Evolutionary conservation across 768 basidiomycete genomes (phyloP).

Genomic region (Xerocomus brunneocitrinus): DNA sequence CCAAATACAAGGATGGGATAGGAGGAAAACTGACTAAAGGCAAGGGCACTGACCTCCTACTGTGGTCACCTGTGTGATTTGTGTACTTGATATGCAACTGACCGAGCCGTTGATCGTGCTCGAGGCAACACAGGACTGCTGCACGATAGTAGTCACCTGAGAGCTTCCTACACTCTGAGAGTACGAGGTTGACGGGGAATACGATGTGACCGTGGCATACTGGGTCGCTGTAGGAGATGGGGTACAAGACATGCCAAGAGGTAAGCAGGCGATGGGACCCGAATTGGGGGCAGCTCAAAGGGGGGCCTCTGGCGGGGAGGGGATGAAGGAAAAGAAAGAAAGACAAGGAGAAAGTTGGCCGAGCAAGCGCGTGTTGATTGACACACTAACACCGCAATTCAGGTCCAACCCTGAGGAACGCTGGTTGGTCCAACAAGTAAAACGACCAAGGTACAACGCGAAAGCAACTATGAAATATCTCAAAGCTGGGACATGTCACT

Average conservation of each 20-base stretch:
- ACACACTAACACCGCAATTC: background rate
- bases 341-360: background rate
- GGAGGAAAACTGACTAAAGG: background rate
- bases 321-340: background rate
- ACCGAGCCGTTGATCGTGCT: slow-evolving; percentile 22
- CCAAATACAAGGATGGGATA: background rate
- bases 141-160: slow-evolving; percentile 32
- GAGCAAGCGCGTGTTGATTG: background rate
- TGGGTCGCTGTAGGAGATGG: slow-evolving; percentile 41
- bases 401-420: background rate
- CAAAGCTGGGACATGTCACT: slow-evolving; percentile 33
- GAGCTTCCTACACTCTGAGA: slow-evolving; percentile 31
- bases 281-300: background rate
- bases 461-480: slow-evolving; percentile 31
- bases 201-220: slow-evolving; percentile 36
- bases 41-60: slow-evolving; percentile 33
- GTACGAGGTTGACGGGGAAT: slow-evolving; percentile 33
- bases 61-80: slow-evolving; percentile 30
- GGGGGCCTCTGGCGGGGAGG: background rate
- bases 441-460: background rate
- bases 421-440: background rate
- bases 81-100: slow-evolving; percentile 26
- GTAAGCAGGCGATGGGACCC: background rate
- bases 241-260: slow-evolving; percentile 34
- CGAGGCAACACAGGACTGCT: slow-evolving; percentile 32